Evolutionary conservation across 2,329 filamentous ascomycete species (phyloP), one percentile per base, ranked within the genome.

Genomic region (Aspergillus ochraceus): DNA sequence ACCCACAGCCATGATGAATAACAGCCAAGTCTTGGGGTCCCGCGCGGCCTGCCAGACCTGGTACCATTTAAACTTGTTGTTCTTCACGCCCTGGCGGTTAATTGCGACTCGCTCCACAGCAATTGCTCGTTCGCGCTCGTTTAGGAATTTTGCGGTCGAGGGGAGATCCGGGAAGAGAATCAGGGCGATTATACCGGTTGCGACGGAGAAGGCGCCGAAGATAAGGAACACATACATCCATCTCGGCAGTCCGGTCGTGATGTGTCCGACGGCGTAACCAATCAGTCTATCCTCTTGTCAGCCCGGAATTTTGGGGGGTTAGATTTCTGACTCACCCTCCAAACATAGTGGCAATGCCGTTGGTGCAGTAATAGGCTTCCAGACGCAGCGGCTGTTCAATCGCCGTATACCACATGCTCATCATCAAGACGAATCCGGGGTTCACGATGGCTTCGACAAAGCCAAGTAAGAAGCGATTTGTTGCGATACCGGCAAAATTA

Each of bases 151-250:
- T 2, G 80, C 80, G 0, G 73, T 80, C 0, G 75, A 74, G 0
- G 80, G 80, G 4, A 76, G 68, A 57, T 83, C 79, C 0, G 81
- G 80, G 4, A 81, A 70, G 22, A 77, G 61, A 11, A 77, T 32
- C 0, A 79, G 52, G 0, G 76, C 70, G 10, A 72, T 62, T 19
- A 80, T 60, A 2, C 77, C 77, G 32, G 72, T 74, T 0, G 71
- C 63, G 2, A 79, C 59, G 14, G 74, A 77, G 52, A 75, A 64
- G 0, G 75, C 66, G 19, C 79, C 79, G 54, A 80, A 85, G 60
- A 87, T 85, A 17, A 86, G 64, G 71, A 86, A 88, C 20, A 86
- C 79, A 59, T 84, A 84, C 79, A 82, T 83, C 83, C 83, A 86
- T 24, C 75, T 70, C 0, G 77, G 73, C 3, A 85, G 74, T 0